Evolutionary conservation across 768 basidiomycete genomes (phyloP).

Genomic region (Roridomyces roridus): DNA sequence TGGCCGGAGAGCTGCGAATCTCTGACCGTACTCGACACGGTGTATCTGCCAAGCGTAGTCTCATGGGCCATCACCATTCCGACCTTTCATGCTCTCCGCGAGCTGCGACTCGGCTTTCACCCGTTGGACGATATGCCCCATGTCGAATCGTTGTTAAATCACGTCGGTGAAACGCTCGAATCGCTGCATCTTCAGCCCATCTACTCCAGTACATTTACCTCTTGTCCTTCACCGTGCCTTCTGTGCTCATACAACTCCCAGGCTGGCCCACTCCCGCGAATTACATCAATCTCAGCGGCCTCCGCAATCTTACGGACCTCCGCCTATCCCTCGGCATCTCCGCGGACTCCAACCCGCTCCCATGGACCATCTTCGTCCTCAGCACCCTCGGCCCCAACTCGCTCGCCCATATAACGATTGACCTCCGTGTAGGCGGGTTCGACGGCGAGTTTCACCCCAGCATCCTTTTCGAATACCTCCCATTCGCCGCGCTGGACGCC

Average conservation of each 20-base stretch:
- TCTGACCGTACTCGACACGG: constrained; percentile 8
- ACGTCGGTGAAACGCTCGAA: neutral
- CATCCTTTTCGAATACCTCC: neutral
- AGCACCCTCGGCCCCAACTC: neutral
- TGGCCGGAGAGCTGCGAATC: neutral
- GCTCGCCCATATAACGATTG: constrained; percentile 4
- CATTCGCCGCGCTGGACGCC: constrained; percentile 1
- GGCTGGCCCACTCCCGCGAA: neutral
- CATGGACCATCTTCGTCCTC: constrained; percentile 9
- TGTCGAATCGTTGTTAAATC: neutral
- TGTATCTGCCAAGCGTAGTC: neutral
- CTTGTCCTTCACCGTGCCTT: neutral
- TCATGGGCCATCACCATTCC: neutral
- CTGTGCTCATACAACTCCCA: neutral
- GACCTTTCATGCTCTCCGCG: constrained; percentile 2
- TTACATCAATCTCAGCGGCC: neutral
- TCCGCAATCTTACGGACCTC: constrained; percentile 2
- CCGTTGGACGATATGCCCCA: neutral
- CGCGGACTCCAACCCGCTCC: neutral
- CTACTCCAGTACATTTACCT: neutral
- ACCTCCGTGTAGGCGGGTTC: neutral
- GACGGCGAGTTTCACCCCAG: neutral
- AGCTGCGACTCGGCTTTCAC: constrained; percentile 10
- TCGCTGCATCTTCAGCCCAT: constrained; percentile 11
- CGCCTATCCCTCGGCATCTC: constrained; percentile 14